These are phyloP conservation scores for Chytriomyces sp. DNA, from an alignment of 192 early-diverging fungal genomes.

Conservation along the genomic window DNA sequence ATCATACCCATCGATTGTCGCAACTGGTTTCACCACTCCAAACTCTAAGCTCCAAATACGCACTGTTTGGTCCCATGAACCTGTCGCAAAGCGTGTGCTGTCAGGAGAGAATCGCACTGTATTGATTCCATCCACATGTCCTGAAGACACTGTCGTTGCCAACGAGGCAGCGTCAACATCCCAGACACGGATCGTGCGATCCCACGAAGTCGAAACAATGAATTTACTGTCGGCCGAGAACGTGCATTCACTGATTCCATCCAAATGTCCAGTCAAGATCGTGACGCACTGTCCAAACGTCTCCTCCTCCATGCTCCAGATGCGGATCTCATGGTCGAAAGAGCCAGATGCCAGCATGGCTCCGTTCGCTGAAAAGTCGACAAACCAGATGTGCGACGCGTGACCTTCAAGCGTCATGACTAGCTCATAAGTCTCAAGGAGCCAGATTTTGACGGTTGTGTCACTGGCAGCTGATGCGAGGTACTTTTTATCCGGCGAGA, in stretches of 20 bases:
- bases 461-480: conserved; percentile 28
- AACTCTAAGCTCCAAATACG: too few species aligned
- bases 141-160: background rate
- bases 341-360: too few species aligned
- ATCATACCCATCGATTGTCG: too few species aligned
- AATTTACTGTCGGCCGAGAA: conserved; percentile 6
- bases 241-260: background rate
- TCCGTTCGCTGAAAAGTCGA: too few species aligned
- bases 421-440: background rate
- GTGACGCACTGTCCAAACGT: background rate
- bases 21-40: too few species aligned
- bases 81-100: background rate
- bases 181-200: conserved; percentile 19
- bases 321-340: background rate
- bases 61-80: too few species aligned
- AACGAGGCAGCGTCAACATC: background rate
- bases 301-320: background rate
- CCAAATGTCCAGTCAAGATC: background rate
- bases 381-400: background rate
- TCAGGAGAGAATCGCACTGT: background rate
- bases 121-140: background rate
- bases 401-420: background rate
- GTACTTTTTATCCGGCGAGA: conserved; percentile 18
- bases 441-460: conserved; percentile 36
- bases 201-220: conserved; percentile 12